These are phyloP conservation scores for Sugiyamaella xylanicola DNA, from an alignment of 1,139 yeast species.

Conservation along the genomic window DNA sequence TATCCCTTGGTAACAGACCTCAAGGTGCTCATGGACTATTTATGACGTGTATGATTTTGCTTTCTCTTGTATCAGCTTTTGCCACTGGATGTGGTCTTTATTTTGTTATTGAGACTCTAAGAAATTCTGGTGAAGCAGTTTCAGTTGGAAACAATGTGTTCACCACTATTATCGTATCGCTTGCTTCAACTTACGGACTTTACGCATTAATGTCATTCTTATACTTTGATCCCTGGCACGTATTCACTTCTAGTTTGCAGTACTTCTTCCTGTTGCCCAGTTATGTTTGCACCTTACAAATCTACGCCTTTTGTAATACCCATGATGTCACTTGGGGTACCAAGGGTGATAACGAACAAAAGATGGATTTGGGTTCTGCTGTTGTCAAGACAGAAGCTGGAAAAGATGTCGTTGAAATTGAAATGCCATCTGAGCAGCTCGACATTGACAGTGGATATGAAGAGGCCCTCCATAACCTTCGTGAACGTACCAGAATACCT, in stretches of 20 bases:
- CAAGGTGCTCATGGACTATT: conserved; percentile 83
- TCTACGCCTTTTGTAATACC: conserved; percentile 92
- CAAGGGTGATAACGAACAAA: conserved; percentile 81
- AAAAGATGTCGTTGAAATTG: conserved; percentile 69
- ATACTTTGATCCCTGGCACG: conserved; percentile 94
- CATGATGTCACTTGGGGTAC: conserved; percentile 99
- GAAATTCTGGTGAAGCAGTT: conserved; percentile 46
- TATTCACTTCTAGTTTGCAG: conserved; percentile 78
- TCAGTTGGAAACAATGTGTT: conserved; percentile 51
- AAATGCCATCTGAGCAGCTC: conserved; percentile 85
- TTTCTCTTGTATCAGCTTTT: conserved; percentile 78
- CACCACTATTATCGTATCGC: conserved; percentile 76
- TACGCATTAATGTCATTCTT: conserved; percentile 76
- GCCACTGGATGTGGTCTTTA: conserved; percentile 81
- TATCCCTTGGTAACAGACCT: conserved; percentile 94
- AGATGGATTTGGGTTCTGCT: conserved; percentile 66
- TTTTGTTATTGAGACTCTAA: conserved; percentile 62
- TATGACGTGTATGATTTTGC: conserved; percentile 65
- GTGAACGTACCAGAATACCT: conserved; percentile 63
- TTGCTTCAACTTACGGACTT: conserved; percentile 85
- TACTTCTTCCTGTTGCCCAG: conserved; percentile 89
- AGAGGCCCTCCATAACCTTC: conserved; percentile 70
- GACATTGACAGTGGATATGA: conserved; percentile 88
- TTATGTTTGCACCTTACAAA: conserved; percentile 86
- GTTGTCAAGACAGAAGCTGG: conserved; percentile 58